Conservation (phyloP, 225 moss, liverwort and hornwort species). For the Marchantia paleacea region DNA sequence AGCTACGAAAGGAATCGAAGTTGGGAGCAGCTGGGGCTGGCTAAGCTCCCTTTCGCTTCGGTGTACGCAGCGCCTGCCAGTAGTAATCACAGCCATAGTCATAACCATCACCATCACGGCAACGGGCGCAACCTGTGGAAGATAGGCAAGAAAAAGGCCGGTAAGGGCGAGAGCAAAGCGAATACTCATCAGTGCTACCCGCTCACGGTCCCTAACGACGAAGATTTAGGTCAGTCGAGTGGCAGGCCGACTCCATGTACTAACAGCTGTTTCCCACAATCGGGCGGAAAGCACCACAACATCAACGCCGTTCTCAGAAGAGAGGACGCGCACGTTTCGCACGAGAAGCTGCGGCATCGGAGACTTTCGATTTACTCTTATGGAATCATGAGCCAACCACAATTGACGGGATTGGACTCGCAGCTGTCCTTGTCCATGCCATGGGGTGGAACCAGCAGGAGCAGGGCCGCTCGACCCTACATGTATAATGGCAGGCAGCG, state of each 20-base stretch:
- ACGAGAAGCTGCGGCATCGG: conserved; percentile 23
- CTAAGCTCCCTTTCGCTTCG: conserved; percentile 8
- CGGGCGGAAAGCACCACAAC: conserved; percentile 2
- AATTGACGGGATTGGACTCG: conserved; percentile 5
- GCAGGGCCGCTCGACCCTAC: neutral
- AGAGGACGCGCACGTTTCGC: conserved; percentile 18
- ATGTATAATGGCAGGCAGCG: neutral
- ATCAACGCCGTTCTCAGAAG: neutral
- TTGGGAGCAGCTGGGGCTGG: conserved; percentile 17
- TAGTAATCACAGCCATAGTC: neutral
- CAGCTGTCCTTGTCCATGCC: neutral
- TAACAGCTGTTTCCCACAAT: conserved; percentile 17
- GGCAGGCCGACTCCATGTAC: conserved; percentile 21
- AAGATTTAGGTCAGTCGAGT: conserved; percentile 22
- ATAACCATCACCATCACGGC: neutral
- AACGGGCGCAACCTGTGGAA: conserved; percentile 14
- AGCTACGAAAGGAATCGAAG: conserved; percentile 16
- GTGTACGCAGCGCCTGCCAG: neutral
- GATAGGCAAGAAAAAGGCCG: conserved; percentile 18
- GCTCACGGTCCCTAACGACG: neutral
- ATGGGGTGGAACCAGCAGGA: neutral
- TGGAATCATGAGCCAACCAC: conserved; percentile 25
- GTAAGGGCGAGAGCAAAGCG: neutral
- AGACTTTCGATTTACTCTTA: conserved; percentile 20
- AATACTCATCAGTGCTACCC: neutral